Conservation (phyloP, 768 basidiomycete species). For the Calocybe gangraenosa region DNA sequence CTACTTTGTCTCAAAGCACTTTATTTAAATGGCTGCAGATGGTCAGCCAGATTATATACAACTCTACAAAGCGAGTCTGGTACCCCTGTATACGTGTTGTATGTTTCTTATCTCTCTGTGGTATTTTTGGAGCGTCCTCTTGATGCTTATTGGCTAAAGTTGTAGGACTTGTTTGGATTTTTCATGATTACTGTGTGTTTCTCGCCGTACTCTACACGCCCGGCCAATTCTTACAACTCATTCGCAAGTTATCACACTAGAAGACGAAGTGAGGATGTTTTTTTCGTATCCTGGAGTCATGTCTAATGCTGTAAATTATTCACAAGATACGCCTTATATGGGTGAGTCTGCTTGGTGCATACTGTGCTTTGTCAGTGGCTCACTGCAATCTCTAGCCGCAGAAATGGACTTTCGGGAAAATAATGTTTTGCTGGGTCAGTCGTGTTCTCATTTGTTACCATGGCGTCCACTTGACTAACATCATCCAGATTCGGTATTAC, state of each 20-base stretch:
- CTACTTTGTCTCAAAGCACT: too few relatives aligned
- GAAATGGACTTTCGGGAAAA: conserved; percentile 25
- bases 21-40: too few relatives aligned
- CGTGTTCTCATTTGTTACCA: background rate
- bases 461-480: background rate
- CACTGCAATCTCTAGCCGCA: conserved; percentile 24
- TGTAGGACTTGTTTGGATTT: conserved; percentile 31
- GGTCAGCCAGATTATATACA: background rate
- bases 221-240: background rate
- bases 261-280: conserved; percentile 24
- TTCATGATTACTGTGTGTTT: conserved; percentile 31
- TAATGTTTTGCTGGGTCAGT: conserved; percentile 37
- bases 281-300: background rate
- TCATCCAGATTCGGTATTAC: conserved; percentile 41
- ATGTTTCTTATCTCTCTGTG: background rate
- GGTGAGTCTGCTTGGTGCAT: conserved; percentile 21
- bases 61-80: background rate
- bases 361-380: background rate
- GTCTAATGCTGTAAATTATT: background rate
- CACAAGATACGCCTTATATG: conserved; percentile 34
- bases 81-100: background rate
- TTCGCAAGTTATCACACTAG: conserved; percentile 26
- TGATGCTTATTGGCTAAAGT: conserved; percentile 15
- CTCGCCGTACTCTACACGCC: background rate
- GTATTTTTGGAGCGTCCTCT: background rate